Evolutionary conservation across 208 protist species (phyloP).

Genomic region (Leishmania martiniquensis): DNA sequence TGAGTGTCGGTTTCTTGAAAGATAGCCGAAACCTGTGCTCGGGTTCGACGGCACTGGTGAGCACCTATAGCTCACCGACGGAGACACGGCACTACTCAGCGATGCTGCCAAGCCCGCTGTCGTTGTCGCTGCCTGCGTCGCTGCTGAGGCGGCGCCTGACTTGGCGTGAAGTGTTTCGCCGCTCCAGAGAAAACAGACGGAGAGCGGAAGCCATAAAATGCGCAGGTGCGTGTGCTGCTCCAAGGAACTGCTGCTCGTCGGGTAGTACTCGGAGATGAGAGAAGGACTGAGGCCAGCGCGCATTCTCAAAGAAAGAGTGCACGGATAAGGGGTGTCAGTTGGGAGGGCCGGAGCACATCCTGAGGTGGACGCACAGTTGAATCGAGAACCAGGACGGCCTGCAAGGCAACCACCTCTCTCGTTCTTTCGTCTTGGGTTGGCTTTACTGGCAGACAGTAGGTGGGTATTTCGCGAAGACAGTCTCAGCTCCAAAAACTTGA

Average conservation of each 20-base stretch:
- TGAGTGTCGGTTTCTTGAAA: constrained; percentile 16
- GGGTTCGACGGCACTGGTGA: constrained; percentile 11
- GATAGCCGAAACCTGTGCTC: neutral
- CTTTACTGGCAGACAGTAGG: too few species aligned
- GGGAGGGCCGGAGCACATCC: neutral
- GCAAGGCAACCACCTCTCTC: too few species aligned
- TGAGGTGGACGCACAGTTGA: neutral
- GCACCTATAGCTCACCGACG: neutral
- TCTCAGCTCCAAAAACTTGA: too few species aligned
- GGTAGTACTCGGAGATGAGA: constrained; percentile 38
- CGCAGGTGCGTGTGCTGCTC: constrained; percentile 58
- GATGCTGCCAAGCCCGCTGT: neutral
- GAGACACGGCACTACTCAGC: neutral
- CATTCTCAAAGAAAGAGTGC: constrained; percentile 6
- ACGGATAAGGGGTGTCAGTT: neutral
- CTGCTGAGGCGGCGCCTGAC: neutral
- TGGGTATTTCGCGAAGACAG: too few species aligned
- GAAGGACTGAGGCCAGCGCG: constrained; percentile 17
- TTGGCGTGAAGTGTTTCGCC: constrained; percentile 17
- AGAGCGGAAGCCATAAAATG: constrained; percentile 81
- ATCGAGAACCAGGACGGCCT: too few species aligned
- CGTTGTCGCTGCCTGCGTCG: neutral
- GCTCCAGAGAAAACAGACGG: constrained; percentile 46
- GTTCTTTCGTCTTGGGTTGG: too few species aligned
- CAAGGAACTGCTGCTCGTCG: constrained; percentile 58